Evolutionary conservation across 169 alveolate species (phyloP).

Genomic region (Neospora caninum): DNA sequence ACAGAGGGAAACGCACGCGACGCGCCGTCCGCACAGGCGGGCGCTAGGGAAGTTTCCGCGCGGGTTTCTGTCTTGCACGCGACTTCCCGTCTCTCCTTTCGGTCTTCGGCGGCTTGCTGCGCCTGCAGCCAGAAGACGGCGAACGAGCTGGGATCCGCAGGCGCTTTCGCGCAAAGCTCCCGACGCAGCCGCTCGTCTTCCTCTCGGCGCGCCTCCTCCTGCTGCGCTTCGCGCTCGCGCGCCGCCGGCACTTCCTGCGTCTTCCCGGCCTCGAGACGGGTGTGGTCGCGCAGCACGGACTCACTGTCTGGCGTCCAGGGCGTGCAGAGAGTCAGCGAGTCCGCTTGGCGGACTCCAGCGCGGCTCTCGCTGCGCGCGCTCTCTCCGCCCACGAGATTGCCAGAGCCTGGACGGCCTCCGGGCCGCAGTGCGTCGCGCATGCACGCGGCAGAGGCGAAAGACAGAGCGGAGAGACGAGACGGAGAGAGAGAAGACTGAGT

Average conservation of each 20-base stretch:
- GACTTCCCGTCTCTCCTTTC: no score
- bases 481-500: background rate
- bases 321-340: background rate
- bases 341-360: background rate
- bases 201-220: background rate
- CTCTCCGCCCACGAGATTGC: background rate
- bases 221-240: background rate
- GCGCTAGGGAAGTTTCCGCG: no score
- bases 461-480: background rate
- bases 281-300: background rate
- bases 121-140: slow-evolving; percentile 1
- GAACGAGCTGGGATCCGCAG: background rate
- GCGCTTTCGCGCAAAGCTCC: background rate
- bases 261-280: background rate
- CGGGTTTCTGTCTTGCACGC: no score
- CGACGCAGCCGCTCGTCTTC: background rate
- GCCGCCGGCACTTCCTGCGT: background rate
- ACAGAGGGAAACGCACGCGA: no score
- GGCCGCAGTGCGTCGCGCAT: background rate
- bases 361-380: background rate
- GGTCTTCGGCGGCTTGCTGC: background rate
- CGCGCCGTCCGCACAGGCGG: no score
- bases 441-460: no score
- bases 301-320: slow-evolving; percentile 4
- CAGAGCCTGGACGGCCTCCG: background rate